Evolutionary conservation across 2,329 filamentous ascomycete genomes (phyloP).

Genomic region (Phyllosticta ampelicida): DNA sequence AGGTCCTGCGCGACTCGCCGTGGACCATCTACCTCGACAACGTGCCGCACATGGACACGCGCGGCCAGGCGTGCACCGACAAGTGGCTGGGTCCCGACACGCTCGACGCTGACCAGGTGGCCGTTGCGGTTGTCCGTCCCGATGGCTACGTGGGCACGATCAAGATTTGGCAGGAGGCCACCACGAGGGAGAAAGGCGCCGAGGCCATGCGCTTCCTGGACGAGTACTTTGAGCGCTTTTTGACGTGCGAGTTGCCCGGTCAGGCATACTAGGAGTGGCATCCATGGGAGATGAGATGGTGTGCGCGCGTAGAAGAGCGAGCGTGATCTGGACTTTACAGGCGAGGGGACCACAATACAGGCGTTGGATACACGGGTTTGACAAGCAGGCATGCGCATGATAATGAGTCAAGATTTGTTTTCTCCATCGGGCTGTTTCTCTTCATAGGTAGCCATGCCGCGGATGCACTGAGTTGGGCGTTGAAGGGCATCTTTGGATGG

Average conservation of each 20-base stretch:
- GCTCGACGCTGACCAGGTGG: slow-evolving; percentile 46
- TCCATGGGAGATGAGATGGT: not conserved
- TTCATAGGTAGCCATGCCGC: too few species aligned
- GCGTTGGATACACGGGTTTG: not conserved
- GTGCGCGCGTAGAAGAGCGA: not conserved
- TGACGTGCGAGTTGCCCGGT: slow-evolving; percentile 15
- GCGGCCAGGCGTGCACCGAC: slow-evolving; percentile 43
- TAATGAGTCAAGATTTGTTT: not conserved
- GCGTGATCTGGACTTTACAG: not conserved
- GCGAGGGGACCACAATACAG: not conserved
- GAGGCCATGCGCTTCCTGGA: slow-evolving; percentile 38
- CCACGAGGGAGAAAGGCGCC: slow-evolving; percentile 19
- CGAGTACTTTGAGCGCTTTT: slow-evolving; percentile 39
- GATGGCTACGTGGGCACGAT: slow-evolving; percentile 66
- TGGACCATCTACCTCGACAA: slow-evolving; percentile 68
- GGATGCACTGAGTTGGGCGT: too few species aligned
- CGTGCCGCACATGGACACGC: slow-evolving; percentile 45
- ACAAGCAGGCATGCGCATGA: not conserved
- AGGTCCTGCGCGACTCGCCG: slow-evolving; percentile 50
- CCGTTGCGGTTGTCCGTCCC: slow-evolving; percentile 57
- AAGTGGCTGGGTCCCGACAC: slow-evolving; percentile 53
- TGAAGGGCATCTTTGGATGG: too few species aligned
- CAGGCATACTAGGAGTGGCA: not conserved
- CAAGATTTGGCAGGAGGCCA: slow-evolving; percentile 28
- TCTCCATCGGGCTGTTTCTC: not conserved